Percentiles rank a stretch among this genome's conserved stretches.
Evolutionary conservation across 176 grass and related monocot species (phyloP).

Genomic region (Oryza glaberrima): DNA sequence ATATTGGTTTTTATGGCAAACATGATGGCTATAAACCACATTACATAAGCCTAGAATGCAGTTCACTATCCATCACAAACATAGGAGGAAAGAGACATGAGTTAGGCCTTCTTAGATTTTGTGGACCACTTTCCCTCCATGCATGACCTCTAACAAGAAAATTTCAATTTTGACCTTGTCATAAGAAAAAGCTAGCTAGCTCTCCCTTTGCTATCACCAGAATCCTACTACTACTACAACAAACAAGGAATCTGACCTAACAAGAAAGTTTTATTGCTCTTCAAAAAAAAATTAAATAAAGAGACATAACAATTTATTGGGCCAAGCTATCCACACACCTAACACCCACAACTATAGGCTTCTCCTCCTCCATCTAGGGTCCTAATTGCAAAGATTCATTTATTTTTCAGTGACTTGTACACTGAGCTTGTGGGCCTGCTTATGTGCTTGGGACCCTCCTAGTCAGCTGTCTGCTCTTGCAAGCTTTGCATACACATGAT

Average conservation of each 20-base stretch:
- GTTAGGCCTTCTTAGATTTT: constrained; percentile 62
- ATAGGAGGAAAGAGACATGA: constrained; percentile 51
- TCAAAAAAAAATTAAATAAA: background rate
- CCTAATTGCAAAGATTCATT: constrained; percentile 43
- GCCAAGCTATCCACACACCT: constrained; percentile 47
- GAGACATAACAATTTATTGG: constrained; percentile 33
- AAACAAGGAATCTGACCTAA: constrained; percentile 60
- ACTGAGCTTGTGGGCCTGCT: constrained; percentile 32
- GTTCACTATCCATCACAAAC: constrained; percentile 36
- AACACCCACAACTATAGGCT: constrained; percentile 51
- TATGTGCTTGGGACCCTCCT: constrained; percentile 19
- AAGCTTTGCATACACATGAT: constrained; percentile 26
- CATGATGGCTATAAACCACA: constrained; percentile 16
- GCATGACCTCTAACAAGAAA: constrained; percentile 47
- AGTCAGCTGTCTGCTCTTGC: constrained; percentile 33
- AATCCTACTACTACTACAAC: constrained; percentile 38
- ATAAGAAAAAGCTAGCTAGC: constrained; percentile 30
- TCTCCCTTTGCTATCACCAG: constrained; percentile 34
- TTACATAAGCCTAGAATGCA: constrained; percentile 39
- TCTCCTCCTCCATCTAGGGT: background rate
- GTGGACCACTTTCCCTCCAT: constrained; percentile 53
- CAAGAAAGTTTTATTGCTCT: constrained; percentile 28
- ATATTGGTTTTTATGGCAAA: background rate
- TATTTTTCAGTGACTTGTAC: constrained; percentile 43
- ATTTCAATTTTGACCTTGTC: constrained; percentile 45